Base-by-base conservation (phyloP, 306 rosid species). In the Trifolium repens region DNA sequence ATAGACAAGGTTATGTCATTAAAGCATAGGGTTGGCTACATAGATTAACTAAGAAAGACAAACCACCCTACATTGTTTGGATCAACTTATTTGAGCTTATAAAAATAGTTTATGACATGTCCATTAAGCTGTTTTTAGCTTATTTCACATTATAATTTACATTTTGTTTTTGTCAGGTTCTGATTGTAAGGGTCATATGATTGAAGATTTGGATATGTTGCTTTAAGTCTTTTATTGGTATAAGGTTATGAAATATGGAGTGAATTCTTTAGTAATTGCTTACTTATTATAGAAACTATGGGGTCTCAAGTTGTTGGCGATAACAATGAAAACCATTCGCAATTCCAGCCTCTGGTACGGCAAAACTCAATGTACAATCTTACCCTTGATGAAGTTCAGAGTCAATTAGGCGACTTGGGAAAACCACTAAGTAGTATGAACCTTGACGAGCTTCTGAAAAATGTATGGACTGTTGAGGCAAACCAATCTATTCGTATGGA, bases 371-470 rank as follows among this genome's bases (percentile, higher is more conserved):
- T 94, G 78, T 94, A 94, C 83, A 86, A 80, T 83, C 98, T 94
- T 53, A 91, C 98, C 0, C 89, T 94, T 0, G 96, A 94, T 79
- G 97, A 94, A 85, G 93, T 94, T 77, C 96, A 94, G 83, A 91
- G 83, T 82, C 98, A 91, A 71, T 84, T 94, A 84, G 97, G 93
- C 12, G 93, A 94, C 87, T 74, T 91, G 67, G 98, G 97, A 49
- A 94, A 94, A 75, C 98, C 98, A 1, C 84, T 94, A 44, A 81
- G 90, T 70, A 91, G 97, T 82, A 94, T 94, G 98, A 94, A 94
- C 81, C 94, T 94, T 37, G 98, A 94, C 2, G 98, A 94, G 88
- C 96, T 94, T 85, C 97, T 94, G 0, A 91, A 90, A 84, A 94
- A 78, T 75, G 91, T 94, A 64, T 91, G 90, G 96, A 88, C 85